Evolutionary conservation across 768 basidiomycete genomes (phyloP).

Genomic region (Psilocybe sp.): DNA sequence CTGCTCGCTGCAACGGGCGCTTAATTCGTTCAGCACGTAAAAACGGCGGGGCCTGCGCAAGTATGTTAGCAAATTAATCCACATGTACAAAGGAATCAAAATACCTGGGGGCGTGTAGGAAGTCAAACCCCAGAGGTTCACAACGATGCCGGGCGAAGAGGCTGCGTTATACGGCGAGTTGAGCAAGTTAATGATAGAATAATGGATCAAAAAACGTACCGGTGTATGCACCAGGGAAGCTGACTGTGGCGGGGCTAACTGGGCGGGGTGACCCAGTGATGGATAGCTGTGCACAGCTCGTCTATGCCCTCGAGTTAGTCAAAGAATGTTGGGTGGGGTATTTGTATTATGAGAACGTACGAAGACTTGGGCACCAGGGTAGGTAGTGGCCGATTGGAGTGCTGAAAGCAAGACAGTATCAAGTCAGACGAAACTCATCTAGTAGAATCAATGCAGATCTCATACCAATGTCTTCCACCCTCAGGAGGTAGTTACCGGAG

Average conservation of each 20-base stretch:
- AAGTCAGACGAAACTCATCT: too few species aligned
- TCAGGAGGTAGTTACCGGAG: constrained; percentile 47
- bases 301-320: constrained; percentile 20
- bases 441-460: too few species aligned
- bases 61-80: background rate
- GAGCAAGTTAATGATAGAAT: background rate
- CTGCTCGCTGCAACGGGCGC: too few species aligned
- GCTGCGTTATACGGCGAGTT: constrained; percentile 14
- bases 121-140: constrained; percentile 35
- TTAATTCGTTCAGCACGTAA: constrained; percentile 22
- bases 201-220: constrained; percentile 12
- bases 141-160: constrained; percentile 38
- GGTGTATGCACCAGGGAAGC: constrained; percentile 45
- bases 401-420: too few species aligned
- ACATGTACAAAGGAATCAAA: constrained; percentile 5
- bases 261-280: constrained; percentile 30
- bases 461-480: constrained; percentile 51
- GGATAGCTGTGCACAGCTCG: constrained; percentile 45
- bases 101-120: constrained; percentile 36
- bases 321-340: background rate
- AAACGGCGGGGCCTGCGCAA: constrained; percentile 25
- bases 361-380: too few species aligned
- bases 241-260: constrained; percentile 33
- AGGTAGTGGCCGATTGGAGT: too few species aligned
- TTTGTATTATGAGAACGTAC: background rate